phyloP scores from a whole-genome alignment of 768 basidiomycete species.

The Mrakia hoshinonis region DNA sequence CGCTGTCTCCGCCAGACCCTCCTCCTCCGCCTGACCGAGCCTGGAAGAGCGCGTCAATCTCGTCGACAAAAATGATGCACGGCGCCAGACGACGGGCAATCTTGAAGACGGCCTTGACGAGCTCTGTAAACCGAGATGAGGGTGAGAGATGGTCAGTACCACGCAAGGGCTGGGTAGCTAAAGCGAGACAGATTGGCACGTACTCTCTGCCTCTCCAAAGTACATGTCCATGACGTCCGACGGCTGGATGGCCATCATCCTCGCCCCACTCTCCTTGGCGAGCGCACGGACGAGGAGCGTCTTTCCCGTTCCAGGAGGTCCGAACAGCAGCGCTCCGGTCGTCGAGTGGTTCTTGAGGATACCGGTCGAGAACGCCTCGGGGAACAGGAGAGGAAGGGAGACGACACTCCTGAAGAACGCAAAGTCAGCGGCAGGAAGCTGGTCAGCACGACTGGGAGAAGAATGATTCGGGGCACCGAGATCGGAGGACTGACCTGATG shows the following conservation, averaged over 20 bases:
- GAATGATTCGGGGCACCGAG: neutral
- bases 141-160: neutral
- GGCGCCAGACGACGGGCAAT: slow-evolving; percentile 77
- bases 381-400: slow-evolving; percentile 76
- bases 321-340: slow-evolving; percentile 83
- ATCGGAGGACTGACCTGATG: slow-evolving; percentile 54
- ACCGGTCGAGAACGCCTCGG: slow-evolving; percentile 75
- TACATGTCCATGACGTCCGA: slow-evolving; percentile 67
- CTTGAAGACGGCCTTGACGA: slow-evolving; percentile 74
- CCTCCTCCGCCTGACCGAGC: slow-evolving; percentile 65
- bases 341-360: slow-evolving; percentile 86
- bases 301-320: slow-evolving; percentile 50
- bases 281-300: slow-evolving; percentile 56
- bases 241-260: slow-evolving; percentile 82
- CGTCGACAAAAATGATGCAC: slow-evolving; percentile 89
- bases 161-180: too few species aligned
- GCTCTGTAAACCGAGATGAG: slow-evolving; percentile 25
- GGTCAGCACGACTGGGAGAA: neutral
- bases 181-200: too few species aligned
- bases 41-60: slow-evolving; percentile 86
- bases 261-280: slow-evolving; percentile 84
- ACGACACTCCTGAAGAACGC: slow-evolving; percentile 46
- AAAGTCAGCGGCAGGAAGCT: neutral
- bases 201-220: slow-evolving; percentile 39
- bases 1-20: slow-evolving; percentile 60